These are phyloP conservation scores for Pachyrhizus erosus DNA, from an alignment of 306 rosid species.

Conservation along the genomic window DNA sequence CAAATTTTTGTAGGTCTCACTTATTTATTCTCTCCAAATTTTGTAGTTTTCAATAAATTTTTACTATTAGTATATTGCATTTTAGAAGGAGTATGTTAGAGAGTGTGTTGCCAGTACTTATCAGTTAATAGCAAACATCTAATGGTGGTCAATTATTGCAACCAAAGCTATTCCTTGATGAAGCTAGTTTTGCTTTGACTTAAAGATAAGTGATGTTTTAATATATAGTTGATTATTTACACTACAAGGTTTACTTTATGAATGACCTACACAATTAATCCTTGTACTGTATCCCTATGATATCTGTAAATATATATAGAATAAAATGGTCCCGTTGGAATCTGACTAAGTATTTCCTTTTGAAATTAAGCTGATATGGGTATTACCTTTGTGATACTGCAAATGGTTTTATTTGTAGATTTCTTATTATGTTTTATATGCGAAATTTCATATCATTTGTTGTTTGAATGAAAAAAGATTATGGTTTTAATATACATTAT, in stretches of 20 bases:
- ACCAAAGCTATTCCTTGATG: neutral
- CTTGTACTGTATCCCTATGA: slow-evolving; percentile 29
- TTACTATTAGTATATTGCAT: too few species aligned
- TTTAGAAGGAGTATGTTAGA: too few species aligned
- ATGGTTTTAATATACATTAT: neutral
- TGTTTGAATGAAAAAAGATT: neutral
- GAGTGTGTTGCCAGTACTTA: too few species aligned
- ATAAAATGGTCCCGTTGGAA: neutral
- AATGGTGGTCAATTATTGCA: neutral
- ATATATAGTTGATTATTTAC: too few species aligned
- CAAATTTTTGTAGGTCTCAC: too few species aligned
- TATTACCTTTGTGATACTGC: slow-evolving; percentile 22
- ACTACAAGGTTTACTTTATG: neutral
- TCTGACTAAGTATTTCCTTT: slow-evolving; percentile 15
- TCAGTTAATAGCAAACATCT: slow-evolving; percentile 28
- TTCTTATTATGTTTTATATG: too few species aligned
- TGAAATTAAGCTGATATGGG: neutral
- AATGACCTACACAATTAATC: neutral
- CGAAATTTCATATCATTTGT: neutral
- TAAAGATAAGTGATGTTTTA: slow-evolving; percentile 1
- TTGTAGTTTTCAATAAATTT: too few species aligned
- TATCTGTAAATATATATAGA: slow-evolving; percentile 6
- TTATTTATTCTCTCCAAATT: too few species aligned
- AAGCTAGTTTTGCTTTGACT: slow-evolving; percentile 27
- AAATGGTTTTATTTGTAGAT: neutral